Base-by-base conservation (phyloP, 305 asterid species). In the Solanum hybrid region DNA sequence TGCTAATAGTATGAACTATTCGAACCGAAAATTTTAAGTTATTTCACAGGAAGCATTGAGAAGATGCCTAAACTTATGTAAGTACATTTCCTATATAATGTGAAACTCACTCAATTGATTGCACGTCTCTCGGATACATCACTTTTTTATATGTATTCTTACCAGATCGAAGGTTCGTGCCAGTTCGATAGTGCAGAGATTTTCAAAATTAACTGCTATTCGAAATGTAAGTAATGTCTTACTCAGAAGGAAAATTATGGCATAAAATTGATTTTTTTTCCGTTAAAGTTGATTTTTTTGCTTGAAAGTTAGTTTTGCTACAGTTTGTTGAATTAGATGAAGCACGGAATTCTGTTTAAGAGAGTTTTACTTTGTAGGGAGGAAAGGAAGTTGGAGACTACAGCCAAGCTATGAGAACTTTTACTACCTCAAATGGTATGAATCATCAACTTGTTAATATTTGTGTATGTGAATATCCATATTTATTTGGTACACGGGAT, bases 41-140 rank as follows among this genome's bases (percentile, higher is more conserved):
- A 29, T 51, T 29, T 84, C 38, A 45, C 17, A 51, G 32, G 27
- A 27, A 29, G 87, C 87, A 42, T 82, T 9, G 10, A 4, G 36
- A 88, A 79, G 32, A 88, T 88, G 90, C 80, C 76, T 88, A 88
- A 85, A 64, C 32, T 88, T 36, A 60, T 88, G 90, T 88, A 64
- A 79, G 90, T 88, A 36, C 34, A 79, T 17, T 26, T 10, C 2
- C 26, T 51, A 14, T 11, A 15, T 17, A 1, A 37, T 26, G 42
- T 29, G 73, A 6, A 84, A 19, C 29, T 51, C 7, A 56, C 13
- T 56, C 12, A 84, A 32, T 84, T 84, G 38, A 19, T 82, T 82
- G 15, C 38, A 27, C 31, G 4, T 32, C 3, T n/a, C 5, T 31
- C 9, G 11, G 19, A 84, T 84, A 51, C 26, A 79, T 79, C 24